Percentiles rank a stretch among this genome's conserved stretches.
phyloP scores from a whole-genome alignment of 192 early-diverging fungal species.

The Dispira simplex region DNA sequence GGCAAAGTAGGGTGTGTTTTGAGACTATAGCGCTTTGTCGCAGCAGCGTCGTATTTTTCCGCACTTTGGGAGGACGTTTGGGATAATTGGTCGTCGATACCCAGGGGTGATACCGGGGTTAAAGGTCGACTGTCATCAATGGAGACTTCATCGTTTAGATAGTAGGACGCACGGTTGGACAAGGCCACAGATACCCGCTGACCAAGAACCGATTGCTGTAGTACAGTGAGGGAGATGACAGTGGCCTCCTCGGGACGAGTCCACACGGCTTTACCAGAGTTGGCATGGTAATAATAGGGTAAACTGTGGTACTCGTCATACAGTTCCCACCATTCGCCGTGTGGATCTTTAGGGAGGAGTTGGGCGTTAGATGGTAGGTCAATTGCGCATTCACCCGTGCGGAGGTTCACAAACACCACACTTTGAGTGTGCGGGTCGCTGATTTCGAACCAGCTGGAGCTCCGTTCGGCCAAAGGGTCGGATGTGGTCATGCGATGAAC shows the following conservation, averaged over 20 bases:
- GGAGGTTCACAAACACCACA: constrained; percentile 52
- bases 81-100: too few species aligned
- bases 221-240: constrained; percentile 54
- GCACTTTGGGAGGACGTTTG: too few species aligned
- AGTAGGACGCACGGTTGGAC: constrained; percentile 24
- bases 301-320: constrained; percentile 69
- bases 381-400: constrained; percentile 76
- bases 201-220: constrained; percentile 61
- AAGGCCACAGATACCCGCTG: constrained; percentile 55
- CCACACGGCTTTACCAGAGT: constrained; percentile 83
- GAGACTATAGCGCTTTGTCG: too few species aligned
- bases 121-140: too few species aligned
- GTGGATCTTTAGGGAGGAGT: constrained; percentile 37
- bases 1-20: too few species aligned
- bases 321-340: constrained; percentile 95
- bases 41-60: too few species aligned
- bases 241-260: constrained; percentile 47
- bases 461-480: too few species aligned
- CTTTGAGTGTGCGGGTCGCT: constrained; percentile 43
- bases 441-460: constrained; percentile 44
- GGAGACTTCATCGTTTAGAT: constrained; percentile 19
- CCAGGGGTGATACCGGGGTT: too few species aligned
- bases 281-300: constrained; percentile 89
- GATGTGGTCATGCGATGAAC: too few species aligned
- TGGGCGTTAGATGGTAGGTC: constrained; percentile 38